phyloP scores from a whole-genome alignment of 305 asterid species.

The Withania somnifera region DNA sequence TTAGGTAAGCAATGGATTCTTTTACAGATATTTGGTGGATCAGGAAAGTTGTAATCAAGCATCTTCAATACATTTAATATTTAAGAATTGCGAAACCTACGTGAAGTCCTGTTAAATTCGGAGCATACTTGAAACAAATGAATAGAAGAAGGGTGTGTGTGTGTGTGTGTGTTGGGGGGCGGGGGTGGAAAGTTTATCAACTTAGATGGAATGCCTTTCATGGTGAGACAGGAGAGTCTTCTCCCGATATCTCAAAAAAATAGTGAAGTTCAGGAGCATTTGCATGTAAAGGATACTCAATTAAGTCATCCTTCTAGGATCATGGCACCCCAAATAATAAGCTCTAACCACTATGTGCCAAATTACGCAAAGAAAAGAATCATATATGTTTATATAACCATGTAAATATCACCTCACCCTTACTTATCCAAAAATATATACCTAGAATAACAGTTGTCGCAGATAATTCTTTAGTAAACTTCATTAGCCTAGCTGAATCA shows the following conservation, averaged over 20 bases:
- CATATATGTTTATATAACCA: neutral
- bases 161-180: too few species aligned
- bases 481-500: constrained; percentile 85
- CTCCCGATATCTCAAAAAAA: neutral
- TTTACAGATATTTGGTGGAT: neutral
- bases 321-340: neutral
- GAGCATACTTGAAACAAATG: neutral
- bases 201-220: neutral
- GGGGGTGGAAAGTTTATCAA: neutral
- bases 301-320: neutral
- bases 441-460: constrained; percentile 68
- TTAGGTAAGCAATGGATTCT: neutral
- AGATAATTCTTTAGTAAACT: constrained; percentile 80
- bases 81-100: neutral
- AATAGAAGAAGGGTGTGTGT: neutral
- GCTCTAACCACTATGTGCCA: neutral
- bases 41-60: neutral
- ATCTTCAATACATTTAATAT: neutral
- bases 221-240: neutral
- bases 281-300: neutral
- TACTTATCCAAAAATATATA: neutral
- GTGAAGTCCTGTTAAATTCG: neutral
- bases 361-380: neutral
- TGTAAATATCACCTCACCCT: neutral
- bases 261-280: neutral